Conservation (phyloP, 2,329 filamentous ascomycete species). For the Torrubiella hemipterigena region DNA sequence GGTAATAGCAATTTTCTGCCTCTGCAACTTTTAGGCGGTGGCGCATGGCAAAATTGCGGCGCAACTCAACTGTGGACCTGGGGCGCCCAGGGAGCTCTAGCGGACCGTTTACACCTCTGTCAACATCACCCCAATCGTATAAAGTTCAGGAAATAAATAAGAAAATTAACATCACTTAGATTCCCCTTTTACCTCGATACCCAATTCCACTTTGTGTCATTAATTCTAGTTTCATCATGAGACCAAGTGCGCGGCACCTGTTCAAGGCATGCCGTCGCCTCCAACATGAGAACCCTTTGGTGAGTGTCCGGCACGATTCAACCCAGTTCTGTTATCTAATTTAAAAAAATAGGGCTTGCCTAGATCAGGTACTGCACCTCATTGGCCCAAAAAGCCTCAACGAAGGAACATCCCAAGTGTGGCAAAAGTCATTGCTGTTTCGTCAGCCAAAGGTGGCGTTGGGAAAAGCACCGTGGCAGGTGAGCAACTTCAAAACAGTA, state of each 20-base stretch:
- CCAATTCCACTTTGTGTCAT: too few species aligned
- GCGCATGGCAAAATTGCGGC: slow-evolving; percentile 25
- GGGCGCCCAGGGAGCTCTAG: neutral
- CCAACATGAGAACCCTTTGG: slow-evolving; percentile 78
- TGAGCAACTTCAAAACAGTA: slow-evolving; percentile 20
- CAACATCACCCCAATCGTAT: too few species aligned
- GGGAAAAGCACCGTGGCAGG: slow-evolving; percentile 91
- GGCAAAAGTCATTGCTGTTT: slow-evolving; percentile 87
- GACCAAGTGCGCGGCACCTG: slow-evolving; percentile 21
- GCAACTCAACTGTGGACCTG: slow-evolving; percentile 1
- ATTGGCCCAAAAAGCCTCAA: slow-evolving; percentile 63
- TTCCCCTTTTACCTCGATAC: too few species aligned
- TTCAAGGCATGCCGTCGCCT: slow-evolving; percentile 19
- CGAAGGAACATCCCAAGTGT: slow-evolving; percentile 74
- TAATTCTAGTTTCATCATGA: slow-evolving; percentile 22
- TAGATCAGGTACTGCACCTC: slow-evolving; percentile 48
- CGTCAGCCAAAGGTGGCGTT: slow-evolving; percentile 94
- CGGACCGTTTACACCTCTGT: neutral
- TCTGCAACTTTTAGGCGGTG: slow-evolving; percentile 44
- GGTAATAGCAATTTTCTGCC: too few species aligned
- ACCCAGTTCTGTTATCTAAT: neutral
- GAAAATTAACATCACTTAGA: too few species aligned
- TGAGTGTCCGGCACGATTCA: slow-evolving; percentile 24
- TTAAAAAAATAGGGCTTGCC: slow-evolving; percentile 59
- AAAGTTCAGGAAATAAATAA: too few species aligned